Conservation (phyloP, 208 protist genomes). For the Vickermania ingenoplastis region DNA sequence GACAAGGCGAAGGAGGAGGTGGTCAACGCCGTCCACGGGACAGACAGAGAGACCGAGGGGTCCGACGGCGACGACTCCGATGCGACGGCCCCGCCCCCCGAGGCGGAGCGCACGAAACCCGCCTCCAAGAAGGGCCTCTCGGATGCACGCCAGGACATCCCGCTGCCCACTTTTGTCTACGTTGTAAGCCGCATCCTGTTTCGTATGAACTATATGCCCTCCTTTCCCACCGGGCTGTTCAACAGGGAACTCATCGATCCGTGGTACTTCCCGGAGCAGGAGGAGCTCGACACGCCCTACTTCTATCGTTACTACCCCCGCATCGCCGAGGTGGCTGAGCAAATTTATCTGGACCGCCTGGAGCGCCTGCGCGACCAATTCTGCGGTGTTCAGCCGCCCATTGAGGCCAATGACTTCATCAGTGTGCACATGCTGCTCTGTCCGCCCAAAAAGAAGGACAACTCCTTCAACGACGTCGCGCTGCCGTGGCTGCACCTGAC, state of each 20-base stretch:
- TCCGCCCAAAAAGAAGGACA: constrained; percentile 5
- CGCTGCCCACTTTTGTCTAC: constrained; percentile 69
- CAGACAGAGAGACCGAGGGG: too few species aligned
- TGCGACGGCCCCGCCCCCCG: not conserved
- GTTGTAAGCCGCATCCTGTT: constrained; percentile 64
- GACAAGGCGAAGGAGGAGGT: not conserved
- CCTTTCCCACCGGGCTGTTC: constrained; percentile 47
- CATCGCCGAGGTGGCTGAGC: not conserved
- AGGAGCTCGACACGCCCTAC: constrained; percentile 21
- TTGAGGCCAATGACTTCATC: constrained; percentile 8
- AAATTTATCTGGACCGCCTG: constrained; percentile 4
- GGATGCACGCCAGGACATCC: constrained; percentile 12
- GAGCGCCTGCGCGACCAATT: not conserved
- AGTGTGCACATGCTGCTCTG: constrained; percentile 8
- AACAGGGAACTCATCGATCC: constrained; percentile 25
- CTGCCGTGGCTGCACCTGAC: constrained; percentile 23
- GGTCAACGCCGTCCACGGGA: not conserved
- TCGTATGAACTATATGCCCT: constrained; percentile 28
- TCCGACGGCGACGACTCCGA: not conserved
- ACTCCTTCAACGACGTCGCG: constrained; percentile 6
- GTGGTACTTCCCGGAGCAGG: constrained; percentile 25
- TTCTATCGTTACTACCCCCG: constrained; percentile 16
- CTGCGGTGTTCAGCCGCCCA: constrained; percentile 3
- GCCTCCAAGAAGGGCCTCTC: not conserved
- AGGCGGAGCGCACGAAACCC: not conserved